A percentile compares a stretch with the other conserved stretches of the same genome.
These are phyloP conservation scores for Tephrocybe sp. DNA, from an alignment of 768 basidiomycete genomes.

Conservation along the genomic window DNA sequence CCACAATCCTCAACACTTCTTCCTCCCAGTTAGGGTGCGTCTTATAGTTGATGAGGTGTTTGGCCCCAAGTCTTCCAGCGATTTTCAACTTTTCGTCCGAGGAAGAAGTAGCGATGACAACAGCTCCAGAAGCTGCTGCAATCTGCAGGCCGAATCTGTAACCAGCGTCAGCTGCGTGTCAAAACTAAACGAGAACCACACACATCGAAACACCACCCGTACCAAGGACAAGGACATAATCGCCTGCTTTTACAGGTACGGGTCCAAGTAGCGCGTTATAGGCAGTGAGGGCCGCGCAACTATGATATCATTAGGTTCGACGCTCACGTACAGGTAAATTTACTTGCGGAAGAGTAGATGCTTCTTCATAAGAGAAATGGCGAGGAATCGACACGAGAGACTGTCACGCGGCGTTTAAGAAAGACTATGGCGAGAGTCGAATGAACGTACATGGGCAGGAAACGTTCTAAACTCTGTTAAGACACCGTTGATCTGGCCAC, in stretches of 20 bases:
- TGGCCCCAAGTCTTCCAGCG: constrained; percentile 50
- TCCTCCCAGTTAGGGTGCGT: too few species aligned
- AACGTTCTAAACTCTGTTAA: constrained; percentile 26
- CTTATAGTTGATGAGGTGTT: constrained; percentile 63
- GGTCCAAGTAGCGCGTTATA: constrained; percentile 59
- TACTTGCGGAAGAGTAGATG: constrained; percentile 58
- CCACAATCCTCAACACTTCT: too few species aligned
- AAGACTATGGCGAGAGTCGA: not conserved
- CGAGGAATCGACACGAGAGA: constrained; percentile 52
- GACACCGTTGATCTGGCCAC: constrained; percentile 49
- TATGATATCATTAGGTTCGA: constrained; percentile 17
- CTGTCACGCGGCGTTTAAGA: constrained; percentile 23
- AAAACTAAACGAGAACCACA: constrained; percentile 7
- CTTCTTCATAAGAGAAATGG: constrained; percentile 63
- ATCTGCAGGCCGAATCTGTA: constrained; percentile 57
- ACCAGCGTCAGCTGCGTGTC: not conserved
- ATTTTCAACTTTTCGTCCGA: constrained; percentile 61
- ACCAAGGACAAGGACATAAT: constrained; percentile 55
- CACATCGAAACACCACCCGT: constrained; percentile 60
- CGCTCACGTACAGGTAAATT: not conserved
- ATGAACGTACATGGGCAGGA: constrained; percentile 34
- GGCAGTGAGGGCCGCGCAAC: constrained; percentile 63
- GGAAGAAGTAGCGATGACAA: constrained; percentile 66
- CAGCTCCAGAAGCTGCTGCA: constrained; percentile 62
- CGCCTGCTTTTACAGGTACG: constrained; percentile 54